Conservation (phyloP, 768 basidiomycete genomes). For the Lentinus brumalis region DNA sequence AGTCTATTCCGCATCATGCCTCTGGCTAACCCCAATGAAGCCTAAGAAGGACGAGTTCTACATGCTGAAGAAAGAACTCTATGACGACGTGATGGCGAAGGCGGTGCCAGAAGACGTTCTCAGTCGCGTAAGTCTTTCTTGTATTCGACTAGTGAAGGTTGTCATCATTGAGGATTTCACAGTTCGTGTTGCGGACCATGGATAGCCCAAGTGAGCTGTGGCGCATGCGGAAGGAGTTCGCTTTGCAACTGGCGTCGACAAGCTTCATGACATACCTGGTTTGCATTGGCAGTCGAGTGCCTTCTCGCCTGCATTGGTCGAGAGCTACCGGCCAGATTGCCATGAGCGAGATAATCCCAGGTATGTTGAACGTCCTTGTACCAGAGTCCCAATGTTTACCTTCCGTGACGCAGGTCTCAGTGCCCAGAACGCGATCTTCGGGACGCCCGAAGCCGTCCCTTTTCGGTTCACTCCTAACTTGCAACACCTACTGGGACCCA, state of each 20-base stretch:
- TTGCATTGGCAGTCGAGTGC: slow-evolving; percentile 80
- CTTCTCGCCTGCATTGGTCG: slow-evolving; percentile 85
- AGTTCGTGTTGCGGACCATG: slow-evolving; percentile 96
- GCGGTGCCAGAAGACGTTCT: slow-evolving; percentile 89
- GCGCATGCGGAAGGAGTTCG: slow-evolving; percentile 97
- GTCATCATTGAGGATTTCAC: neutral
- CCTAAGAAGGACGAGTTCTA: slow-evolving; percentile 69
- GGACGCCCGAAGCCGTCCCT: slow-evolving; percentile 85
- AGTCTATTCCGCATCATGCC: neutral
- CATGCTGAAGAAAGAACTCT: slow-evolving; percentile 77
- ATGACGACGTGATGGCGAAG: slow-evolving; percentile 86
- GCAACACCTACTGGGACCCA: slow-evolving; percentile 88
- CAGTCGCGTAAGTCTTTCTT: slow-evolving; percentile 60
- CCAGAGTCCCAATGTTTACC: neutral
- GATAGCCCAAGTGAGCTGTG: slow-evolving; percentile 81
- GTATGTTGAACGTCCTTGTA: slow-evolving; percentile 39
- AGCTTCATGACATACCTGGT: slow-evolving; percentile 93
- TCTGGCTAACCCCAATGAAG: slow-evolving; percentile 1
- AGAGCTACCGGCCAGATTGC: slow-evolving; percentile 87
- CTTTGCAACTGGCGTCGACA: slow-evolving; percentile 81
- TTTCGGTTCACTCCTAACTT: slow-evolving; percentile 98
- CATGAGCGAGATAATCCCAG: slow-evolving; percentile 91
- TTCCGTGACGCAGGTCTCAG: slow-evolving; percentile 26
- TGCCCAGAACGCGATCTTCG: slow-evolving; percentile 60
- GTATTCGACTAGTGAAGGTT: neutral